Percentiles rank a stretch among this genome's conserved stretches.
Conservation (phyloP, 2,329 filamentous ascomycete genomes). For the Trichoderma pleuroti region DNA sequence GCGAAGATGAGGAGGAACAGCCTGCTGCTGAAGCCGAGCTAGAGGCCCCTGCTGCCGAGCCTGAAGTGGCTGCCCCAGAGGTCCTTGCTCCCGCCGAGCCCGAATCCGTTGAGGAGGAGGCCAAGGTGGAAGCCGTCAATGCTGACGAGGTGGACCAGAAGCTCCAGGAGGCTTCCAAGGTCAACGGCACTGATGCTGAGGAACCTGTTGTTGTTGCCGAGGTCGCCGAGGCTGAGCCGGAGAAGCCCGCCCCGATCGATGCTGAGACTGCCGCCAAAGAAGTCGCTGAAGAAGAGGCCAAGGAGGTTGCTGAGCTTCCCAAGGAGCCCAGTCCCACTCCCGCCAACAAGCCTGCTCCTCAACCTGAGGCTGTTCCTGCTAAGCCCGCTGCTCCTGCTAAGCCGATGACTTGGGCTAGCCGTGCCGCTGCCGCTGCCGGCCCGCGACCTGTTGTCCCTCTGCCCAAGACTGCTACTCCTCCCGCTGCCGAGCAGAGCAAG, state of each 20-base stretch:
- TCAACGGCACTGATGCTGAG: slow-evolving; percentile 34
- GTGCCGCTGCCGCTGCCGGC: slow-evolving; percentile 56
- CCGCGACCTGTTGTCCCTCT: slow-evolving; percentile 52
- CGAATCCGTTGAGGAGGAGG: slow-evolving; percentile 32
- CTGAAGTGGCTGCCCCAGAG: slow-evolving; percentile 25
- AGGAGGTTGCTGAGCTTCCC: slow-evolving; percentile 61
- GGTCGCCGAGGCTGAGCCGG: slow-evolving; percentile 36
- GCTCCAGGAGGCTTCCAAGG: slow-evolving; percentile 60
- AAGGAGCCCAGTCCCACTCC: slow-evolving; percentile 59
- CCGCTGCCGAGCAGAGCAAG: slow-evolving; percentile 47
- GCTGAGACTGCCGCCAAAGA: slow-evolving; percentile 51
- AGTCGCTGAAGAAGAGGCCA: slow-evolving; percentile 50
- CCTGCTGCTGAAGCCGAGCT: slow-evolving; percentile 39
- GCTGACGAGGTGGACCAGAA: slow-evolving; percentile 65
- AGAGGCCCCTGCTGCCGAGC: slow-evolving; percentile 30
- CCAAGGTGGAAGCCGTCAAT: slow-evolving; percentile 45
- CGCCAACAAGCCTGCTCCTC: slow-evolving; percentile 43
- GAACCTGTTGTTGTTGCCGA: slow-evolving; percentile 38
- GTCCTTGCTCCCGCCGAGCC: slow-evolving; percentile 33
- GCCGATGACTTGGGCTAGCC: slow-evolving; percentile 74
- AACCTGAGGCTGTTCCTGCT: slow-evolving; percentile 48
- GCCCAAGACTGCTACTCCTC: slow-evolving; percentile 55
- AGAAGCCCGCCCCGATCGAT: slow-evolving; percentile 36
- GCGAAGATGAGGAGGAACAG: slow-evolving; percentile 76
- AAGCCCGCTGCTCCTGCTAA: slow-evolving; percentile 49